Base-by-base conservation (phyloP, 1,284 basidiomycete genomes). In the Austroboletus novae-zelandiae region DNA sequence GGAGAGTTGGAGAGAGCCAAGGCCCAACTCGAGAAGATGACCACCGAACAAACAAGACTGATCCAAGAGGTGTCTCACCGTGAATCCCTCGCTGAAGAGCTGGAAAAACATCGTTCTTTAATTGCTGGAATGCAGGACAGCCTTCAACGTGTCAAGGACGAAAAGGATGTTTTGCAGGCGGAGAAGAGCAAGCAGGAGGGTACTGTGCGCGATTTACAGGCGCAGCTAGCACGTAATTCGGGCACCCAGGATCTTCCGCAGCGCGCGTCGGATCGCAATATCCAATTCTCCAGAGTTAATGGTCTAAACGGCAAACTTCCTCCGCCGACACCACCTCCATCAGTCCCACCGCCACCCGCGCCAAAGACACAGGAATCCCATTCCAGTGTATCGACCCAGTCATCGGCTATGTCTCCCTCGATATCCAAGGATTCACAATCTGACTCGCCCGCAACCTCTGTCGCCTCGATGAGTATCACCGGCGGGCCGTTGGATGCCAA, bases 251-350 rank as follows among this genome's bases (percentile, higher is more conserved):
- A 67, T 4, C 47, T 47, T 20, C 75, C 76, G 52, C 67, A 70
- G 47, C 75, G 81, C 47, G 72, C 66, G n/a, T 70, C 76, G 18
- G 84, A 85, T 45, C 80, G 85, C 20, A 74, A 68, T 40, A 63
- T 80, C 36, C 71, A 80, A 7, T 83, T 79, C 61, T 74, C 76
- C 39, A 78, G 86, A 52, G 68, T 76, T 43, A 79, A 78, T 51
- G 79, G 79, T 29, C 67, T 86, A 48, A 79, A 84, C 32, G 72
- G 81, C 59, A 94, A 94, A 67, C 79, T 90, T 25, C 93, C 93
- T 23, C 93, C 93, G 18, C 88, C 89, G 0, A 91, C 89, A 0
- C 93, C 93, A 1, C 91, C 94, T 20, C 94, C 93, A 4, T 85
- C 87, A 25, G 79, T 92, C 41, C 93, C 94, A 8, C 91, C 90